Percentiles rank a stretch among this genome's conserved stretches.
phyloP scores from a whole-genome alignment of 2,329 filamentous ascomycete species.

The Pyrenochaeta sp. region DNA sequence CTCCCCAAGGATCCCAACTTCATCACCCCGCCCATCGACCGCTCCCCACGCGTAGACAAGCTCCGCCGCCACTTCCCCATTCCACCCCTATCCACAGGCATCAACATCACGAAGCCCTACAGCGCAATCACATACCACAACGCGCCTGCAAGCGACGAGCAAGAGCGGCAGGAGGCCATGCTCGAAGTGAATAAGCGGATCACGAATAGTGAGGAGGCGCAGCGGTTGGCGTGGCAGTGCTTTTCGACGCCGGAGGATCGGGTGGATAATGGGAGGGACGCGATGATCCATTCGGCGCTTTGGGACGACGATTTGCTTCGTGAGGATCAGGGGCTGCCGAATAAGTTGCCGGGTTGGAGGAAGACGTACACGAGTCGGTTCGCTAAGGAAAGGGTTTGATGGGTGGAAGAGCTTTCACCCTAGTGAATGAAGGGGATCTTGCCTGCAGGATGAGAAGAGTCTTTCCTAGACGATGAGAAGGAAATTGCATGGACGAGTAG shows the following conservation, averaged over 20 bases:
- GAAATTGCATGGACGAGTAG: no score
- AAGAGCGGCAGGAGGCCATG: neutral
- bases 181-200: slow-evolving; percentile 19
- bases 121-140: neutral
- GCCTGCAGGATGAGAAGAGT: no score
- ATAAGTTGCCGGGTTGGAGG: slow-evolving; percentile 31
- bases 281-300: slow-evolving; percentile 27
- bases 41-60: slow-evolving; percentile 21
- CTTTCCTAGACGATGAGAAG: no score
- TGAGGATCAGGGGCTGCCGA: slow-evolving; percentile 15
- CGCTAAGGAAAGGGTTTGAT: slow-evolving; percentile 1
- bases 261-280: slow-evolving; percentile 13
- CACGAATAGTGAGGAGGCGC: slow-evolving; percentile 13
- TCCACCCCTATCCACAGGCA: slow-evolving; percentile 8
- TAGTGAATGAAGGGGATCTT: no score
- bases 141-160: neutral
- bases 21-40: slow-evolving; percentile 24
- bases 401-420: no score
- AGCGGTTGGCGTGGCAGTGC: slow-evolving; percentile 22
- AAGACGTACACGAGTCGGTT: slow-evolving; percentile 22
- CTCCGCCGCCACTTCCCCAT: slow-evolving; percentile 23
- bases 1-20: slow-evolving; percentile 9
- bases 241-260: slow-evolving; percentile 20
- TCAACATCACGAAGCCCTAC: neutral
- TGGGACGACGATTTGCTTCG: slow-evolving; percentile 12